These are phyloP conservation scores for Naganishia onofrii DNA, from an alignment of 768 basidiomycete species.

Conservation along the genomic window DNA sequence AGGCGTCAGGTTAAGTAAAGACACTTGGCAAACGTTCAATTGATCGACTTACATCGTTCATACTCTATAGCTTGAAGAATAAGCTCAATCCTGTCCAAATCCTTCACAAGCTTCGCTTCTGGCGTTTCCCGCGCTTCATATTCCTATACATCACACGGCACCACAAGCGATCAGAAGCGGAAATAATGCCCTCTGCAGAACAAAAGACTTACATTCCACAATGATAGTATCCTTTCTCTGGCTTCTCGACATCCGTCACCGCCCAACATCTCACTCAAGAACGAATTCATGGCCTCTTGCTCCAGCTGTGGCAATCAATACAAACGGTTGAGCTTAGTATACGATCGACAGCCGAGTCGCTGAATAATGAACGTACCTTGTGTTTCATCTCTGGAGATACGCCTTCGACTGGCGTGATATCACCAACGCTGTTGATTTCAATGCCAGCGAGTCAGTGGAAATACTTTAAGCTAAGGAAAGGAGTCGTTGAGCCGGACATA, in stretches of 20 bases:
- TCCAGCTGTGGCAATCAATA: constrained; percentile 36
- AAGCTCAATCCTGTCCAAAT: constrained; percentile 52
- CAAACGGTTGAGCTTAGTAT: too few species aligned
- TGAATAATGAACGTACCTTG: constrained; percentile 59
- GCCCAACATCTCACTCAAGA: constrained; percentile 78
- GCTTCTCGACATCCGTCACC: constrained; percentile 47
- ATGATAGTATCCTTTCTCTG: constrained; percentile 43
- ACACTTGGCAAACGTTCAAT: too few species aligned
- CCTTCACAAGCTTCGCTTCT: constrained; percentile 53
- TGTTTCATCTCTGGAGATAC: constrained; percentile 78
- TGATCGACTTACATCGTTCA: constrained; percentile 47
- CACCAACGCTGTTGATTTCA: constrained; percentile 65
- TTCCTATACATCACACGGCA: constrained; percentile 37
- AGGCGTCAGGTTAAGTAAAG: not conserved
- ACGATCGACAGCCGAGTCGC: too few species aligned
- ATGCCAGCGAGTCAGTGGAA: not conserved
- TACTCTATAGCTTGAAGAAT: constrained; percentile 52
- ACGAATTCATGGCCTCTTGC: constrained; percentile 85
- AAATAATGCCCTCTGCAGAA: not conserved
- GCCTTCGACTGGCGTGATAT: constrained; percentile 85
- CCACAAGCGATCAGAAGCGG: not conserved
- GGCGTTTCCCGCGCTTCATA: constrained; percentile 52
- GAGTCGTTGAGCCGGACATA: constrained; percentile 43
- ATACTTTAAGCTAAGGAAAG: not conserved
- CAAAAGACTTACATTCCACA: constrained; percentile 48